phyloP scores from a whole-genome alignment of 2,329 filamentous ascomycete species.

The Xylariales sp. region DNA sequence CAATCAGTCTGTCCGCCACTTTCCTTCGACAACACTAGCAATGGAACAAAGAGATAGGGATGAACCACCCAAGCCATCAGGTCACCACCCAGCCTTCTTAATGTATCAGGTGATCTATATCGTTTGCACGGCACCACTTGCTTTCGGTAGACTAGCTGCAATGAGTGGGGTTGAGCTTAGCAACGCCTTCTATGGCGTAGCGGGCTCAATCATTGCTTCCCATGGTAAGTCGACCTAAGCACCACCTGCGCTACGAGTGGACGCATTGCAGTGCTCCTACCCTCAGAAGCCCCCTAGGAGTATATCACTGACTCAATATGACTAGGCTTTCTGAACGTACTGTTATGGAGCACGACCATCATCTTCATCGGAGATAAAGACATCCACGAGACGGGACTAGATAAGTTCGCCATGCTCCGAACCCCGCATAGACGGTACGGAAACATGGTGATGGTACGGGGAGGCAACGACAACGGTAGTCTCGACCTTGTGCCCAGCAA shows the following conservation, averaged over 20 bases:
- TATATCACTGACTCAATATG: no score
- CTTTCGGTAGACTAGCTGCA: slow-evolving; percentile 2
- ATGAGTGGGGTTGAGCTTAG: slow-evolving; percentile 1
- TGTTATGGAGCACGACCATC: slow-evolving; percentile 8
- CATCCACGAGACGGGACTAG: slow-evolving; percentile 2
- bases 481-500: no score
- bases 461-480: neutral
- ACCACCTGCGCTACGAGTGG: no score
- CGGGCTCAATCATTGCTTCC: slow-evolving; percentile 3
- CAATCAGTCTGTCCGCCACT: neutral
- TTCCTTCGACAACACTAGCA: neutral
- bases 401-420: slow-evolving; percentile 5
- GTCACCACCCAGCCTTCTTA: slow-evolving; percentile 6
- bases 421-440: slow-evolving; percentile 5
- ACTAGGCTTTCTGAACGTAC: slow-evolving; percentile 3
- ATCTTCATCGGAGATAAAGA: slow-evolving; percentile 4
- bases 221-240: slow-evolving; percentile 6
- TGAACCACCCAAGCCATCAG: slow-evolving; percentile 5
- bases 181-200: neutral
- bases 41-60: slow-evolving; percentile 1
- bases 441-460: slow-evolving; percentile 3
- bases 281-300: no score
- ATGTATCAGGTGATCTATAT: slow-evolving; percentile 8
- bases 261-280: no score
- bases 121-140: slow-evolving; percentile 1